phyloP scores from a whole-genome alignment of 352 stramenopile genomes.

The Phytophthora litchii region DNA sequence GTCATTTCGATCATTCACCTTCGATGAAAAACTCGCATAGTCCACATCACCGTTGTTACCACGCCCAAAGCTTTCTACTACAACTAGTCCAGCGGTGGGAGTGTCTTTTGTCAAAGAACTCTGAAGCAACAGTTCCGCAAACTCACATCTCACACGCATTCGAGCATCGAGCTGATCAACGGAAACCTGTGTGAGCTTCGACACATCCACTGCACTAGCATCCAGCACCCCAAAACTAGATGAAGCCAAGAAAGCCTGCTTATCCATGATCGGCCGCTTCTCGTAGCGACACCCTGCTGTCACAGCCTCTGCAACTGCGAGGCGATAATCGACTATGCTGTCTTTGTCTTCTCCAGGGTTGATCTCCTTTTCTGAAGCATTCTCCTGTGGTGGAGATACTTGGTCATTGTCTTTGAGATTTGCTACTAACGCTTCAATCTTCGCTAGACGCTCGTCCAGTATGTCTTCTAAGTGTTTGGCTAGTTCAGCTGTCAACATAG shows the following conservation, averaged over 20 bases:
- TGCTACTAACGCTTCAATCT: constrained; percentile 33
- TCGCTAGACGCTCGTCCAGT: constrained; percentile 32
- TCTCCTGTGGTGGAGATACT: not conserved
- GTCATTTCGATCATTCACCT: not conserved
- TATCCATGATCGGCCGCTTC: constrained; percentile 7
- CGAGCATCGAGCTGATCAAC: constrained; percentile 29
- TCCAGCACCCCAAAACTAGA: constrained; percentile 30
- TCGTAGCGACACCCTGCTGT: constrained; percentile 27
- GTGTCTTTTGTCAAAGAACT: constrained; percentile 12
- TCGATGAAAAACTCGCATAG: constrained; percentile 23
- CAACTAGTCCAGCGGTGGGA: not conserved
- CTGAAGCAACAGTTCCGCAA: constrained; percentile 40
- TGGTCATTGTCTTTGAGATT: constrained; percentile 12
- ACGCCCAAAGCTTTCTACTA: constrained; percentile 24
- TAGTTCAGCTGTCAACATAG: constrained; percentile 13
- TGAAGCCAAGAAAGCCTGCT: constrained; percentile 1
- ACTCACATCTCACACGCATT: constrained; percentile 40
- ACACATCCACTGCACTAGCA: constrained; percentile 2
- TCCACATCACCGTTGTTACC: constrained; percentile 3
- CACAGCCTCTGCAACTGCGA: constrained; percentile 30
- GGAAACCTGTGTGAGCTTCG: not conserved
- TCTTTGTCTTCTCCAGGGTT: not conserved
- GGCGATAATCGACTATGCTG: constrained; percentile 17
- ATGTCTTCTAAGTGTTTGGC: constrained; percentile 24
- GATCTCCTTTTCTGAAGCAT: not conserved